Percentiles rank a stretch among this genome's conserved stretches.
phyloP scores from a whole-genome alignment of 164 flowering plant species.

The Buxus sempervirens region DNA sequence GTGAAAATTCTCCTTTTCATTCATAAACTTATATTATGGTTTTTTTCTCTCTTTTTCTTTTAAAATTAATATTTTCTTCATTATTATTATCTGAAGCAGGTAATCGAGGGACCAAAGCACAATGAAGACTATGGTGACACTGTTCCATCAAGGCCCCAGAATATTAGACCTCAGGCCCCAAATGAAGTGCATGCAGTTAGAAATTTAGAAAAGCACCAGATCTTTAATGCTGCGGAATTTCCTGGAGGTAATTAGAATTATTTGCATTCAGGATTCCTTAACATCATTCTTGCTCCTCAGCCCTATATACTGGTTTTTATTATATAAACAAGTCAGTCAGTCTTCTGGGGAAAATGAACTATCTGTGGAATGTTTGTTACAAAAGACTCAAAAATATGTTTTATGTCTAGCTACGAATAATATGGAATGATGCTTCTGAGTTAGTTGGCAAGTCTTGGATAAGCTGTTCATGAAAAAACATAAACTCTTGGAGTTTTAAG shows the following conservation, averaged over 20 bases:
- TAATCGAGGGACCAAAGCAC: slow-evolving; percentile 34
- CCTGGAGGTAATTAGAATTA: slow-evolving; percentile 35
- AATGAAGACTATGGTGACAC: slow-evolving; percentile 81
- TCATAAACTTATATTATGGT: background rate
- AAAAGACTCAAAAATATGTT: too few relatives aligned
- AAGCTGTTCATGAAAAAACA: too few relatives aligned
- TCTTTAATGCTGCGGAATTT: slow-evolving; percentile 21
- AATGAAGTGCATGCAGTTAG: slow-evolving; percentile 22
- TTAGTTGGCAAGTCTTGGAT: too few relatives aligned
- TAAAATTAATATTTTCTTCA: too few relatives aligned
- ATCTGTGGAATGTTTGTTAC: too few relatives aligned
- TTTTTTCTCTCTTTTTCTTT: background rate
- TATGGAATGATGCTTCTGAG: too few relatives aligned
- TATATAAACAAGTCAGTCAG: too few relatives aligned
- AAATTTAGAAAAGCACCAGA: slow-evolving; percentile 23
- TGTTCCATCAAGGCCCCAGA: slow-evolving; percentile 67
- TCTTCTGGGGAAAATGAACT: too few relatives aligned
- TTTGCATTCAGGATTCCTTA: background rate
- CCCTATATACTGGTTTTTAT: too few relatives aligned
- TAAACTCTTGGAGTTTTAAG: too few relatives aligned
- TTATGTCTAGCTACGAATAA: too few relatives aligned
- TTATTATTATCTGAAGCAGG: slow-evolving; percentile 30
- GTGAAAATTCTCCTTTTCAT: background rate
- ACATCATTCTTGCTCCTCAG: background rate
- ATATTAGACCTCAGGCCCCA: slow-evolving; percentile 24